Evolutionary conservation across 1,284 basidiomycete species (phyloP).

Genomic region (Marasmius fiardii): DNA sequence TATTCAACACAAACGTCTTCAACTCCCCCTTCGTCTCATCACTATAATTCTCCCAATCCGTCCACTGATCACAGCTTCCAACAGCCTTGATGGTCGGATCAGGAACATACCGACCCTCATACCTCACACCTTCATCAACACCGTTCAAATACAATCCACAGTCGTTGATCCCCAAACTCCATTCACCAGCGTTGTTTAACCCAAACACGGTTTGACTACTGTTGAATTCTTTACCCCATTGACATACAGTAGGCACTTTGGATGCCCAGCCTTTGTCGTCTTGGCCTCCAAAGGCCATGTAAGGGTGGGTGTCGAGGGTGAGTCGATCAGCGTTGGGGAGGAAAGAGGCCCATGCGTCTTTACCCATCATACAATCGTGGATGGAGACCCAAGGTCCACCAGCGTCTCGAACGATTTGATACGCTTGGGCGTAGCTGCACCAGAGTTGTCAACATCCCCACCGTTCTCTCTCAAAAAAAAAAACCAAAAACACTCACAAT

Average conservation of each 20-base stretch:
- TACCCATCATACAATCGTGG: conserved; percentile 79
- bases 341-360: conserved; percentile 62
- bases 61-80: conserved; percentile 69
- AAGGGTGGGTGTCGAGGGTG: conserved; percentile 79
- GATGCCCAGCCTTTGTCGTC: conserved; percentile 51
- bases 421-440: conserved; percentile 69
- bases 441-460: too few relatives aligned
- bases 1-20: conserved; percentile 65
- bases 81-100: conserved; percentile 29
- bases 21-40: conserved; percentile 57
- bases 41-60: conserved; percentile 67
- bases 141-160: conserved; percentile 82
- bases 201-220: conserved; percentile 67
- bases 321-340: conserved; percentile 79
- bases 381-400: conserved; percentile 73
- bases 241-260: conserved; percentile 70
- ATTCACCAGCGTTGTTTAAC: conserved; percentile 79
- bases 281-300: conserved; percentile 66
- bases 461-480: too few relatives aligned
- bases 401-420: conserved; percentile 74
- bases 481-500: conserved; percentile 1
- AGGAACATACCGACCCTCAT: conserved; percentile 62
- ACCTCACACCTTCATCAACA: conserved; percentile 72
- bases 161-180: conserved; percentile 80
- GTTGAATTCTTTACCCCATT: conserved; percentile 65